Evolutionary conservation across 139 green algal species (phyloP).

Genomic region (Chlamydomonas schloesseri): DNA sequence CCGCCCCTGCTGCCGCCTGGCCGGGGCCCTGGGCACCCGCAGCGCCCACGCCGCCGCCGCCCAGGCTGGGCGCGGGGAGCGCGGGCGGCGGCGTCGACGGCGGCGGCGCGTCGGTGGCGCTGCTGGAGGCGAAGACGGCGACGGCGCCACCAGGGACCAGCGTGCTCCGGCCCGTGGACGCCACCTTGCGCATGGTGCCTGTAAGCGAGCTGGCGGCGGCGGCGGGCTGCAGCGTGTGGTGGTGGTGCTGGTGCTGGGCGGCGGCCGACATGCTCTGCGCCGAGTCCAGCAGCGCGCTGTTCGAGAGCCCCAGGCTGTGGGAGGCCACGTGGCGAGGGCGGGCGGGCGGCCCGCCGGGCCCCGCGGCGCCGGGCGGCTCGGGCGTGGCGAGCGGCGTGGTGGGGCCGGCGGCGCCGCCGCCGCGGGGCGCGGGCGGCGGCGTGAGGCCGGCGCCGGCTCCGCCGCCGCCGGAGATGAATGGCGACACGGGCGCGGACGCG

Average conservation of each 20-base stretch:
- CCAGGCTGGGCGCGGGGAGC: not conserved
- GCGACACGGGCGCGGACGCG: conserved; percentile 24
- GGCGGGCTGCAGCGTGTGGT: no score
- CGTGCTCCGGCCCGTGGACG: no score
- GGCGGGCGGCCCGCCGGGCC: no score
- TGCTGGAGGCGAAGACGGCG: not conserved
- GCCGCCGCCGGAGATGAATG: conserved; percentile 16
- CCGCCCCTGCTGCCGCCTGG: not conserved
- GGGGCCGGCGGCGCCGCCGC: not conserved
- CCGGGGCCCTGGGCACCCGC: not conserved
- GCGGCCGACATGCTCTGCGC: not conserved
- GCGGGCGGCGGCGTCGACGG: not conserved
- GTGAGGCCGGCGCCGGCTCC: not conserved
- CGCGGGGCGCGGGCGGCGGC: not conserved
- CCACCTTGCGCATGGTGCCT: no score
- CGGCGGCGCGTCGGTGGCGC: not conserved
- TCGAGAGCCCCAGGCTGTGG: conserved; percentile 17
- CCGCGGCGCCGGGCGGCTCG: not conserved
- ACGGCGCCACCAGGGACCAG: not conserved
- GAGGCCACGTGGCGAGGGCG: conserved; percentile 1
- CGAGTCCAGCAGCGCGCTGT: conserved; percentile 8
- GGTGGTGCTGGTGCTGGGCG: not conserved
- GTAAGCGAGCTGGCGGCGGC: no score
- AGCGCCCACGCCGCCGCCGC: not conserved
- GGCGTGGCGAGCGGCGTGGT: not conserved